phyloP scores from a whole-genome alignment of 768 basidiomycete species.

The Hortiboletus campestris region DNA sequence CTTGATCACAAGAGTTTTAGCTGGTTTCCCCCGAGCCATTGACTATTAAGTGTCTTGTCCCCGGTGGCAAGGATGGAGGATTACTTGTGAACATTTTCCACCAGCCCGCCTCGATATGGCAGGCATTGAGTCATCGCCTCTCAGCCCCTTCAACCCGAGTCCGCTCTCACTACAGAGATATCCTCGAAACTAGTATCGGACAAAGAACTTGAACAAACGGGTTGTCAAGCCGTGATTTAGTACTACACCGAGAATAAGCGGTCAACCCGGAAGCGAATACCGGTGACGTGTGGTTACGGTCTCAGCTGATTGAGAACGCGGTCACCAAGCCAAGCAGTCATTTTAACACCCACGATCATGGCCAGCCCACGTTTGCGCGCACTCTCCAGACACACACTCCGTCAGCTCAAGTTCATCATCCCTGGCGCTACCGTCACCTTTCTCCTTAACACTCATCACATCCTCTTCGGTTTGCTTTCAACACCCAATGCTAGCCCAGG shows the following conservation, averaged over 20 bases:
- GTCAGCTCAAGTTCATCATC: slow-evolving; percentile 73
- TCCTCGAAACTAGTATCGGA: not conserved
- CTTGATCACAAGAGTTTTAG: slow-evolving; percentile 55
- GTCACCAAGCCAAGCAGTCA: not conserved
- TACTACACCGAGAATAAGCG: not conserved
- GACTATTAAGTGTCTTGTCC: not conserved
- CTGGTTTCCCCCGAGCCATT: slow-evolving; percentile 45
- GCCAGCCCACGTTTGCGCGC: slow-evolving; percentile 9
- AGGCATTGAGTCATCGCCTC: not conserved
- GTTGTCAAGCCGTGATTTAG: not conserved
- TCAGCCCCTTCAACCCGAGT: too few relatives aligned
- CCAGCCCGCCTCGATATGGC: slow-evolving; percentile 10
- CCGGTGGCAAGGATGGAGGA: not conserved
- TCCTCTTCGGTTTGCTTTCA: slow-evolving; percentile 44
- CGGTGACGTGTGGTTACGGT: slow-evolving; percentile 10
- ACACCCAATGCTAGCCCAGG: slow-evolving; percentile 33
- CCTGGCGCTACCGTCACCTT: slow-evolving; percentile 68
- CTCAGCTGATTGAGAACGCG: slow-evolving; percentile 5
- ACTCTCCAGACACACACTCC: slow-evolving; percentile 51
- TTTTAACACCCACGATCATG: slow-evolving; percentile 14
- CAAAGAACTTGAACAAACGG: not conserved
- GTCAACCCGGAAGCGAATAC: slow-evolving; percentile 1
- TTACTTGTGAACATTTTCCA: not conserved
- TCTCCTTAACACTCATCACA: slow-evolving; percentile 53
- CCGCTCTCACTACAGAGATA: not conserved